Conservation (phyloP, 2,329 filamentous ascomycete species). For the Neoarthrinium moseri region DNA sequence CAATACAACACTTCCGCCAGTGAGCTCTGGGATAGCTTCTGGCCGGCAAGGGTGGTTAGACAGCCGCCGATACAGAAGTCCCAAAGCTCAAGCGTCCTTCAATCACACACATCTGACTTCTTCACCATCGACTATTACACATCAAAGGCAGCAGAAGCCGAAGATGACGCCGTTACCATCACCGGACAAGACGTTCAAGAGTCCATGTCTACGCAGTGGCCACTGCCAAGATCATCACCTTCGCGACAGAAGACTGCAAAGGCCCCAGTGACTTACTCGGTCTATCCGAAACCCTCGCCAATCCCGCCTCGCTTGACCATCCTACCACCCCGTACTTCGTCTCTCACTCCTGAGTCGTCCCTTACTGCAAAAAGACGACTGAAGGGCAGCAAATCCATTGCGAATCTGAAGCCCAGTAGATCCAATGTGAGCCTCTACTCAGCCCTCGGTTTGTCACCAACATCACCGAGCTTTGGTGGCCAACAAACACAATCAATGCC, state of each 20-base stretch:
- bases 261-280: constrained; percentile 32
- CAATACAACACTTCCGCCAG: constrained; percentile 43
- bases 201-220: constrained; percentile 10
- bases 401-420: constrained; percentile 16
- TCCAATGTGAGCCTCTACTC: constrained; percentile 15
- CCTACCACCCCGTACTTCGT: constrained; percentile 33
- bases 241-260: constrained; percentile 15
- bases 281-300: constrained; percentile 37
- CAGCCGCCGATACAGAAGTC: constrained; percentile 2
- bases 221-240: constrained; percentile 8
- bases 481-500: constrained; percentile 18
- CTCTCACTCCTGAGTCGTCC: constrained; percentile 17
- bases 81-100: constrained; percentile 1
- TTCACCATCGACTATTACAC: constrained; percentile 15
- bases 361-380: constrained; percentile 11
- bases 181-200: constrained; percentile 12
- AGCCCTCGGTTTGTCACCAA: too few relatives aligned
- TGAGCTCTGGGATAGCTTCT: constrained; percentile 53
- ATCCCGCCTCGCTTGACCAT: constrained; percentile 14
- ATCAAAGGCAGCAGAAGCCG: constrained; percentile 12
- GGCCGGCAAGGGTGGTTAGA: constrained; percentile 26
- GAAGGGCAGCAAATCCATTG: constrained; percentile 22
- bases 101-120: constrained; percentile 12
- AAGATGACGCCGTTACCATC: constrained; percentile 23
- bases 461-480: too few relatives aligned